Conservation (phyloP, 768 basidiomycete species). For the Hygrophorus russula region DNA sequence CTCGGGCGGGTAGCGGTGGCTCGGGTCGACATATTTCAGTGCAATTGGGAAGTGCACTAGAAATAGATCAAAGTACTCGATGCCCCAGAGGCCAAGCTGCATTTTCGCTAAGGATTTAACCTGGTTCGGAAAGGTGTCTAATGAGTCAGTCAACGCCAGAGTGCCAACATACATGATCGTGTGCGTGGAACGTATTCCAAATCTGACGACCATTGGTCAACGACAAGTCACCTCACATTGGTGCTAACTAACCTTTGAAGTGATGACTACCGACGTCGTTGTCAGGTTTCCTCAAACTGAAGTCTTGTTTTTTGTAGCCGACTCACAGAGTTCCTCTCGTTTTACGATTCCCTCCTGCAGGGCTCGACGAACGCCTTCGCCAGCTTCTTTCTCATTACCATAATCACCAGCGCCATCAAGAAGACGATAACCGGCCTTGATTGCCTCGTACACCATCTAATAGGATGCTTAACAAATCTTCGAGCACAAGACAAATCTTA, state of each 20-base stretch:
- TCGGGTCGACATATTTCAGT: slow-evolving; percentile 69
- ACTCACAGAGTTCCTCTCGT: slow-evolving; percentile 78
- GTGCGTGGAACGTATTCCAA: slow-evolving; percentile 86
- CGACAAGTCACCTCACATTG: not conserved
- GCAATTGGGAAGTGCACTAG: slow-evolving; percentile 82
- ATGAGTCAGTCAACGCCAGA: slow-evolving; percentile 12
- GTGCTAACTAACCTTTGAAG: slow-evolving; percentile 50
- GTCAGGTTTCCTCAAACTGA: slow-evolving; percentile 24
- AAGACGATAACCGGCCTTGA: slow-evolving; percentile 80
- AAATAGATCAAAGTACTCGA: slow-evolving; percentile 78
- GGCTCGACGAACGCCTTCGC: slow-evolving; percentile 68
- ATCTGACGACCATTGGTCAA: slow-evolving; percentile 28
- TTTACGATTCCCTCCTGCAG: slow-evolving; percentile 74
- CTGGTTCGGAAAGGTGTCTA: slow-evolving; percentile 17
- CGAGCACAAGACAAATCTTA: not conserved
- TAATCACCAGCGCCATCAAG: slow-evolving; percentile 83
- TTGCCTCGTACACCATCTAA: slow-evolving; percentile 76
- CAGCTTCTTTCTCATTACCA: slow-evolving; percentile 83
- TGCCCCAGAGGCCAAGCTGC: slow-evolving; percentile 73
- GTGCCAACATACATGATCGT: slow-evolving; percentile 48
- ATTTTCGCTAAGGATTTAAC: slow-evolving; percentile 42
- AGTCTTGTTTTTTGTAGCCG: not conserved
- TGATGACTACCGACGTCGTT: slow-evolving; percentile 75
- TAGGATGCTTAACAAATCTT: not conserved
- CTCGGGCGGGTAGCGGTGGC: slow-evolving; percentile 68